phyloP scores from a whole-genome alignment of 2,329 filamentous ascomycete species.

The Westerdykella ornata region DNA sequence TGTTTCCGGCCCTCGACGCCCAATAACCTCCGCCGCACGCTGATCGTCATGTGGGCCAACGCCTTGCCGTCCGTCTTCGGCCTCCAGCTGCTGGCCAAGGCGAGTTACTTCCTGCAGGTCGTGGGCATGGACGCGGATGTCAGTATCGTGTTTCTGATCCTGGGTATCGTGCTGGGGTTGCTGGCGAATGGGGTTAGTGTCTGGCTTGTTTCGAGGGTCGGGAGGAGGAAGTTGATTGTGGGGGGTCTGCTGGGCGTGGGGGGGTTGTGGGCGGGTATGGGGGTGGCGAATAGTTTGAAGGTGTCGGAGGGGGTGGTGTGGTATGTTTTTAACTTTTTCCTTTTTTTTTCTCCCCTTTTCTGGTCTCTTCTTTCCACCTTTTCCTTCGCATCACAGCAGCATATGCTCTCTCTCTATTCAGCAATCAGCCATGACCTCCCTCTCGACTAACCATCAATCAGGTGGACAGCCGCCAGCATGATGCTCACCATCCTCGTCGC shows the following conservation, averaged over 20 bases:
- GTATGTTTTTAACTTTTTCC: conserved; percentile 23
- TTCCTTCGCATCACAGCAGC: not conserved
- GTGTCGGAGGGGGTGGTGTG: conserved; percentile 35
- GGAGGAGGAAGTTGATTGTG: conserved; percentile 38
- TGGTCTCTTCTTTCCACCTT: not conserved
- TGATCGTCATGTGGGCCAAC: conserved; percentile 35
- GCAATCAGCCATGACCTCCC: not conserved
- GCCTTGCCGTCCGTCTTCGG: conserved; percentile 32
- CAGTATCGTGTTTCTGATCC: conserved; percentile 42
- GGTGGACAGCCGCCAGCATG: conserved; percentile 37
- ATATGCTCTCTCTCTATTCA: not conserved
- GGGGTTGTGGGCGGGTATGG: conserved; percentile 42
- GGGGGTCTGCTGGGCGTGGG: conserved; percentile 29
- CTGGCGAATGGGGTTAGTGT: conserved; percentile 42
- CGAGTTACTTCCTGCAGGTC: conserved; percentile 31
- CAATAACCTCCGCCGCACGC: conserved; percentile 34
- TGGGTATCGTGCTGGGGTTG: conserved; percentile 44
- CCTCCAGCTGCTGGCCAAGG: conserved; percentile 30
- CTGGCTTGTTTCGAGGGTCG: conserved; percentile 41
- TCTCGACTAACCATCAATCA: conserved; percentile 6
- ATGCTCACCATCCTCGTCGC: conserved; percentile 43
- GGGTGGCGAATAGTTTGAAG: conserved; percentile 43
- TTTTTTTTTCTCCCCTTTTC: not conserved
- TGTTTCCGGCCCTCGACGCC: conserved; percentile 35
- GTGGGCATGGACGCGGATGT: conserved; percentile 24